Evolutionary conservation across 352 stramenopile species (phyloP).

Genomic region (Discostella stelligera): DNA sequence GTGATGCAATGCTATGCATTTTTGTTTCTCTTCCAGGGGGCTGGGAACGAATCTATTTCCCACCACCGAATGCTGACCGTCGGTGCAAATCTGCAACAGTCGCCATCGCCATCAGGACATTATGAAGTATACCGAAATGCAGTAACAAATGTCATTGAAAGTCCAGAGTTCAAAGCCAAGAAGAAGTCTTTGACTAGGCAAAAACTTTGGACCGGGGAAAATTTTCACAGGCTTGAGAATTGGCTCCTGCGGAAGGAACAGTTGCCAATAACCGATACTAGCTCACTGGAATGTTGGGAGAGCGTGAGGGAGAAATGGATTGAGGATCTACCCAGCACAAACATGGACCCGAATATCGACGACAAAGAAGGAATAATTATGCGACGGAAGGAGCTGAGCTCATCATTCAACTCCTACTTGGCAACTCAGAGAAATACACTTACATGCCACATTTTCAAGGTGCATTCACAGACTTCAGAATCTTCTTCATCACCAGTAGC

Average conservation of each 20-base stretch:
- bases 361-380: neutral
- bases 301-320: neutral
- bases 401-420: neutral
- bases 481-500: too few relatives aligned
- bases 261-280: neutral
- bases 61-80: too few relatives aligned
- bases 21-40: too few relatives aligned
- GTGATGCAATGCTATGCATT: too few relatives aligned
- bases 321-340: neutral
- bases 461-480: neutral
- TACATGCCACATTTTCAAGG: constrained; percentile 3
- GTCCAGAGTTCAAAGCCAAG: constrained; percentile 5
- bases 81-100: neutral
- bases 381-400: neutral
- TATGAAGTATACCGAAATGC: neutral
- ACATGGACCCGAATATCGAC: neutral
- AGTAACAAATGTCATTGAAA: too few relatives aligned
- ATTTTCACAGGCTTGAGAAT: neutral
- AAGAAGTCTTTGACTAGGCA: constrained; percentile 1
- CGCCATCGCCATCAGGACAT: neutral
- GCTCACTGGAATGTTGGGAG: neutral
- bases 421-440: neutral
- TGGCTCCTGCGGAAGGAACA: constrained; percentile 1
- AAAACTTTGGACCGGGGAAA: neutral
- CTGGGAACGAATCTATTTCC: too few relatives aligned